Conservation (phyloP, 805 yeast genomes). For the Danielia reshetovae region DNA sequence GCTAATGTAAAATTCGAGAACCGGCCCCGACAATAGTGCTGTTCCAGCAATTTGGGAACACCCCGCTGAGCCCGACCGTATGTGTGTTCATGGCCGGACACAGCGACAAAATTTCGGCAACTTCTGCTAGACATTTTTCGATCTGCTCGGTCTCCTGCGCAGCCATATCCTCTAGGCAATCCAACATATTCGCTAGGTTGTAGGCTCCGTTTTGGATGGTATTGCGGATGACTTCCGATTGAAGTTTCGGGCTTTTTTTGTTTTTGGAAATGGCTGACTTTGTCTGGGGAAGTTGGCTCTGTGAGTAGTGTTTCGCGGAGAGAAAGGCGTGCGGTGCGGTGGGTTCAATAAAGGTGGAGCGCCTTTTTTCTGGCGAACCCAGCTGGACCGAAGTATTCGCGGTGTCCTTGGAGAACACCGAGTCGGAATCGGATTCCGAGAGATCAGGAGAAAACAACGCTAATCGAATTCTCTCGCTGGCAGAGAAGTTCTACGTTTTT, state of each 20-base stretch:
- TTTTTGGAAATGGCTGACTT: too few species aligned
- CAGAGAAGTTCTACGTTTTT: too few species aligned
- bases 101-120: slow-evolving; percentile 12
- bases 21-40: background rate
- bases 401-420: background rate
- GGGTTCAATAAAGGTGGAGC: too few species aligned
- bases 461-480: too few species aligned
- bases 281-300: too few species aligned
- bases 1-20: background rate
- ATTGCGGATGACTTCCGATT: too few species aligned
- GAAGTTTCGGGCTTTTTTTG: too few species aligned
- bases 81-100: slow-evolving; percentile 23
- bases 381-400: background rate
- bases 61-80: slow-evolving; percentile 3
- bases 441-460: too few species aligned
- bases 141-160: slow-evolving; percentile 19
- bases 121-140: slow-evolving; percentile 12
- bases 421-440: background rate
- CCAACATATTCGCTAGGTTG: slow-evolving; percentile 18
- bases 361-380: too few species aligned
- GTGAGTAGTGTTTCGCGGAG: too few species aligned
- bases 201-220: background rate
- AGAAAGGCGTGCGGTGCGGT: too few species aligned
- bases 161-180: slow-evolving; percentile 26
- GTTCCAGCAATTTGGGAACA: slow-evolving; percentile 2